phyloP scores from a whole-genome alignment of 1,139 yeast genomes.

The Sugiyamaella castrensis region DNA sequence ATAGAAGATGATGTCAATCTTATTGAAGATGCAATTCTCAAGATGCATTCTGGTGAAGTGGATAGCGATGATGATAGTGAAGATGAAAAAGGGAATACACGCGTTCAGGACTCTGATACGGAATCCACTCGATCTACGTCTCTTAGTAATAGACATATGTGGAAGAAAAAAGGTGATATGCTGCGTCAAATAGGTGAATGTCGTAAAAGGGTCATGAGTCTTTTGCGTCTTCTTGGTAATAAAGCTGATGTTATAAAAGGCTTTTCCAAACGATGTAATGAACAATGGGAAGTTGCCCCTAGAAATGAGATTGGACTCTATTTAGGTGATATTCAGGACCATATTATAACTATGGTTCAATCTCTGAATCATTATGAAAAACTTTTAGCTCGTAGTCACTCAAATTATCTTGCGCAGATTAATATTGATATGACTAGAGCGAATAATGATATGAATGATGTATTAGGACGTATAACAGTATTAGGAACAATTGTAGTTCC shows the following conservation, averaged over 20 bases:
- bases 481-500: slow-evolving; percentile 94
- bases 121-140: slow-evolving; percentile 34
- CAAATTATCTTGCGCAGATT: slow-evolving; percentile 92
- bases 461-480: slow-evolving; percentile 86
- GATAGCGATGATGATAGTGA: slow-evolving; percentile 41
- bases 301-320: slow-evolving; percentile 83
- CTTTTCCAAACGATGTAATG: slow-evolving; percentile 85
- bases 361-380: slow-evolving; percentile 92
- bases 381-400: slow-evolving; percentile 85
- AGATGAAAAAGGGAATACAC: slow-evolving; percentile 38
- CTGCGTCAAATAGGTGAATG: slow-evolving; percentile 91
- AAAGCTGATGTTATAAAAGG: slow-evolving; percentile 97
- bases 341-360: slow-evolving; percentile 85
- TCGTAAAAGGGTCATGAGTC: slow-evolving; percentile 89
- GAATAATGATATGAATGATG: slow-evolving; percentile 96
- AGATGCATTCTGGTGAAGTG: slow-evolving; percentile 73
- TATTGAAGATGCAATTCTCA: slow-evolving; percentile 85
- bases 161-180: slow-evolving; percentile 95
- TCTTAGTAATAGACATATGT: slow-evolving; percentile 56
- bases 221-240: slow-evolving; percentile 76
- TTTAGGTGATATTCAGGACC: slow-evolving; percentile 88
- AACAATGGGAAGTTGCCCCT: slow-evolving; percentile 73
- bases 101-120: slow-evolving; percentile 23
- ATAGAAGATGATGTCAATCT: slow-evolving; percentile 87
- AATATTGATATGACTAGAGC: slow-evolving; percentile 96